These are phyloP conservation scores for Apiospora rasikravindrae DNA, from an alignment of 2,329 filamentous ascomycete species.

Conservation along the genomic window DNA sequence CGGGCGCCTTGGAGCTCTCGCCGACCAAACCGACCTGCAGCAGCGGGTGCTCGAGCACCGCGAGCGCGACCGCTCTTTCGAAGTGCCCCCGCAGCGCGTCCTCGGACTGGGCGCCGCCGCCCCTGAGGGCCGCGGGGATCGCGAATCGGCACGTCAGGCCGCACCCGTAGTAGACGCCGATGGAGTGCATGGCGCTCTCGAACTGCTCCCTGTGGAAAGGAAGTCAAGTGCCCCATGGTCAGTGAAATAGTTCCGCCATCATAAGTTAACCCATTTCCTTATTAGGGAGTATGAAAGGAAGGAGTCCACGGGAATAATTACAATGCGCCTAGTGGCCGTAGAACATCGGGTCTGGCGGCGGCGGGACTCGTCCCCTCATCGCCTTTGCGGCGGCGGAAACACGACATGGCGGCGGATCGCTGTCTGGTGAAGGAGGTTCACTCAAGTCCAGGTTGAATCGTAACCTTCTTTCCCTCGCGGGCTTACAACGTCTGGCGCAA, in stretches of 20 bases:
- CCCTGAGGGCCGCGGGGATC: not conserved
- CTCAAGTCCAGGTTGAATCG: not conserved
- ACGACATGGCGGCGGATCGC: not conserved
- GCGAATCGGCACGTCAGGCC: conserved; percentile 18
- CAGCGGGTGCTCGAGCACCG: conserved; percentile 27
- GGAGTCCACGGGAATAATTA: not conserved
- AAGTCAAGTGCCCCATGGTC: not conserved
- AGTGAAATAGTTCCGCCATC: not conserved
- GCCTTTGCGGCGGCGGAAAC: not conserved
- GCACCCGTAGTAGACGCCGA: conserved; percentile 1
- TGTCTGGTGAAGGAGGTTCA: not conserved
- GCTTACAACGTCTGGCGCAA: not conserved
- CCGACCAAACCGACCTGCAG: conserved; percentile 30
- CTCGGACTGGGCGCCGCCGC: not conserved
- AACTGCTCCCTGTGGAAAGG: conserved; percentile 14
- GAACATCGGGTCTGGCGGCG: not conserved
- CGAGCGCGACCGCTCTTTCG: conserved; percentile 27
- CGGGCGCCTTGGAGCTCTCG: conserved; percentile 25
- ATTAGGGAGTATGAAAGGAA: not conserved
- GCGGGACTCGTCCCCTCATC: not conserved
- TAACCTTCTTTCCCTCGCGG: not conserved
- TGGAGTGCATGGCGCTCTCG: conserved; percentile 15
- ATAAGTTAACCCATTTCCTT: not conserved
- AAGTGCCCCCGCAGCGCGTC: conserved; percentile 12
- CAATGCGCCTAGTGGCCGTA: not conserved